Conservation (phyloP, 805 yeast species). For the Monosporozyma solicola region DNA sequence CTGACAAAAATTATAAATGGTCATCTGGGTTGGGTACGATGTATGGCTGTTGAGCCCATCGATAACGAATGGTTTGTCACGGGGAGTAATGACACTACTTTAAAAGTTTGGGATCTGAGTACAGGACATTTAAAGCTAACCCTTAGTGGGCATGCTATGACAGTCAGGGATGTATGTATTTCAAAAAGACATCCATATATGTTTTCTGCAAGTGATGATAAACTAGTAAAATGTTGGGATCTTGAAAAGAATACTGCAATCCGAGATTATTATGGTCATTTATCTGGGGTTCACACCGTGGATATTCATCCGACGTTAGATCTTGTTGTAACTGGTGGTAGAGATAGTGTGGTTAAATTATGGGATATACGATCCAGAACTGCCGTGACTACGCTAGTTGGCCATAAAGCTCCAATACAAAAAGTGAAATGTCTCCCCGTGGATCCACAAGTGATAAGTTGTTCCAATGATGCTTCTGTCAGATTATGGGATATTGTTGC, state of each 20-base stretch:
- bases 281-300: conserved; percentile 77
- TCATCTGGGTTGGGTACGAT: conserved; percentile 87
- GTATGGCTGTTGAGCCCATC: conserved; percentile 68
- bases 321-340: conserved; percentile 72
- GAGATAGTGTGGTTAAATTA: conserved; percentile 76
- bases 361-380: conserved; percentile 88
- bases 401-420: conserved; percentile 72
- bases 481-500: conserved; percentile 82
- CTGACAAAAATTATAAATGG: conserved; percentile 70
- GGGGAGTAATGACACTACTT: conserved; percentile 82
- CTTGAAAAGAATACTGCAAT: conserved; percentile 74
- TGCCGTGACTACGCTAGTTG: conserved; percentile 68
- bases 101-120: conserved; percentile 87
- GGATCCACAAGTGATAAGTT: conserved; percentile 80
- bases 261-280: conserved; percentile 88
- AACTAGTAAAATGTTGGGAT: conserved; percentile 92
- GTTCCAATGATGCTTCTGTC: conserved; percentile 78
- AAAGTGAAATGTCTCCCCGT: conserved; percentile 56
- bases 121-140: conserved; percentile 61
- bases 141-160: conserved; percentile 85
- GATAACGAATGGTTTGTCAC: conserved; percentile 86
- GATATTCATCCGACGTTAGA: conserved; percentile 85
- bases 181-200: conserved; percentile 76
- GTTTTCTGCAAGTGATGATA: conserved; percentile 90
- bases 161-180: conserved; percentile 66